These are phyloP conservation scores for Pseudevernia furfuracea DNA, from an alignment of 495 filamentous ascomycete species.

Conservation along the genomic window DNA sequence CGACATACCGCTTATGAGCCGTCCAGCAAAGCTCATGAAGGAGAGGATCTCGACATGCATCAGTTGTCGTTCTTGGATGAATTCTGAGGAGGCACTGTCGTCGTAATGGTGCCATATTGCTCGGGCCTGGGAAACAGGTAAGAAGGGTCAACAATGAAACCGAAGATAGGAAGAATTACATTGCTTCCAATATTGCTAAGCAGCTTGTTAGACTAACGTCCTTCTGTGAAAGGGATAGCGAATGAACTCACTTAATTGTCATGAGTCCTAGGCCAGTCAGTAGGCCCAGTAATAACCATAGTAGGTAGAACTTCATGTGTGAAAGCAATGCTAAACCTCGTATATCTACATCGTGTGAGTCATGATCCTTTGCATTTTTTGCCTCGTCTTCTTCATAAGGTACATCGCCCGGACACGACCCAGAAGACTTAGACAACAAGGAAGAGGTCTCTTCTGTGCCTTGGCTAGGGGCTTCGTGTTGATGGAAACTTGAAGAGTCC, in stretches of 20 bases:
- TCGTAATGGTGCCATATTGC: constrained; percentile 80
- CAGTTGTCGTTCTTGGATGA: constrained; percentile 75
- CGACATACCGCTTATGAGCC: constrained; percentile 61
- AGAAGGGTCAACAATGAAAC: constrained; percentile 3
- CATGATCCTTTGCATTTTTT: constrained; percentile 25
- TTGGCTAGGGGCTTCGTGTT: constrained; percentile 29
- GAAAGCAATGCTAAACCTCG: constrained; percentile 73
- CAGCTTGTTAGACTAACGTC: constrained; percentile 32
- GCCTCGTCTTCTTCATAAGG: constrained; percentile 19
- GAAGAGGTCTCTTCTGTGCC: constrained; percentile 73
- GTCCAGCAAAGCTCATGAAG: constrained; percentile 71
- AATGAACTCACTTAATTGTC: constrained; percentile 84
- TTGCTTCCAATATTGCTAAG: constrained; percentile 90
- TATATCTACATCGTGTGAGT: constrained; percentile 76
- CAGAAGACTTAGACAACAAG: constrained; percentile 59
- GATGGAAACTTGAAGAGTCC: constrained; percentile 14
- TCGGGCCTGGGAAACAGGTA: constrained; percentile 40
- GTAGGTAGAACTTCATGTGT: constrained; percentile 78
- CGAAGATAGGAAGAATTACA: constrained; percentile 36
- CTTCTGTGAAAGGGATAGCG: not conserved
- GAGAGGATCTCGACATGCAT: constrained; percentile 92
- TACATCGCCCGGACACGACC: constrained; percentile 37
- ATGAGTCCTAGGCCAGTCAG: constrained; percentile 90
- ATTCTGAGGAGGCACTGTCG: constrained; percentile 58
- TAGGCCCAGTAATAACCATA: constrained; percentile 77